Evolutionary conservation across 225 moss, liverwort and hornwort genomes (phyloP), one percentile per base, ranked within the genome.

Genomic region (Polytrichum commune): DNA sequence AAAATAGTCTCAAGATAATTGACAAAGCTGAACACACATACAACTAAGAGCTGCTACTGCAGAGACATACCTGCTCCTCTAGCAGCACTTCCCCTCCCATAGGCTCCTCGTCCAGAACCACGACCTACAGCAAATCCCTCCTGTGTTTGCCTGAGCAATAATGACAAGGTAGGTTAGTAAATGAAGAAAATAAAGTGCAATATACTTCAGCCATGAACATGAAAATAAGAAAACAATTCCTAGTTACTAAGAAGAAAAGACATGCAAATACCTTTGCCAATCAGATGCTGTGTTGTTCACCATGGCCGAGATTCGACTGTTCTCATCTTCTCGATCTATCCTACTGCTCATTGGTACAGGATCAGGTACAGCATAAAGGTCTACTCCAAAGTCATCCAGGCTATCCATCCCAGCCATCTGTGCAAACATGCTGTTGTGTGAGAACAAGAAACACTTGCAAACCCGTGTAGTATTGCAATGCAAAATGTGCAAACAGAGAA

Each of bases 301-400:
- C 88, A 96, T 89, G 46, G 96, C 93, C 67, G 92, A 81, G 71
- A 96, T 93, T 55, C 96, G 89, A 78, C 76, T 90, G 55, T 92
- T 90, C 76, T 96, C 96, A 67, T 96, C 93, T 38, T 89, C 69
- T 46, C 46, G 46, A 60, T 89, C 93, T 77, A 92, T 86, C 79
- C 79, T 86, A 63, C 33, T 62, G 70, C 72, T 96, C 61, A 77
- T 72, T 18, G 67, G 72, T 61, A 82, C 78, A 38, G 90, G 86
- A 66, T 92, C 93, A 69, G 96, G 93, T 53, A 93, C 84, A 35
- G 96, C 93, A 86, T 93, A 96, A 18, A 96, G 76, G 67, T 96
- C 96, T 63, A 96, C 79, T 53, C 96, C 96, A 77, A 96, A 96
- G 74, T 96, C 96, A 62, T 96, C 96, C 86, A 93, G 83, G 77